Percentiles rank a stretch among this genome's conserved stretches.
Conservation (phyloP, 495 filamentous ascomycete genomes). For the Penicillium pulvis region DNA sequence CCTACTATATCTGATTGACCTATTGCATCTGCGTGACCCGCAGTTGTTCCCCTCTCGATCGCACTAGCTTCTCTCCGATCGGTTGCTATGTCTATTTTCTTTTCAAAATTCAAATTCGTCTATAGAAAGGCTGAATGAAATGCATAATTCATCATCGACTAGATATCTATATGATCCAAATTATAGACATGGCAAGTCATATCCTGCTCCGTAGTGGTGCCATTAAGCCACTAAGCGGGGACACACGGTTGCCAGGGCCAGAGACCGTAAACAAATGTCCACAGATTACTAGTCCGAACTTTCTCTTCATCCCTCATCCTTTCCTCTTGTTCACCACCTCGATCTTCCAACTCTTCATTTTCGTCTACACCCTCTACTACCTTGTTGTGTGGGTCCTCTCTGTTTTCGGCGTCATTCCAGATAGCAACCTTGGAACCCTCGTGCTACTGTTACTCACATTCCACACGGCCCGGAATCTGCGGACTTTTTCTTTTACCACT, state of each 20-base stretch:
- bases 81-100: background rate
- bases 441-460: slow-evolving; percentile 35
- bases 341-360: background rate
- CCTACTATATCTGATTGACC: slow-evolving; percentile 1
- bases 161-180: background rate
- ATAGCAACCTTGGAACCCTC: slow-evolving; percentile 41
- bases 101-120: background rate
- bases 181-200: background rate
- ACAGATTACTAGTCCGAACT: background rate
- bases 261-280: slow-evolving; percentile 1
- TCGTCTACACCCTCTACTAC: slow-evolving; percentile 3
- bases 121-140: background rate
- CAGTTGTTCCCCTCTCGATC: slow-evolving; percentile 6
- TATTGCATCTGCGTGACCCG: slow-evolving; percentile 14
- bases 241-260: background rate
- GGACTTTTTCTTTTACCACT: slow-evolving; percentile 16
- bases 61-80: background rate
- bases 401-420: slow-evolving; percentile 47
- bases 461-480: slow-evolving; percentile 24
- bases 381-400: slow-evolving; percentile 4
- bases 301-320: background rate
- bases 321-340: background rate
- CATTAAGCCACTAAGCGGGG: background rate
- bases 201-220: too few species aligned
- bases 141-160: background rate